phyloP scores from a whole-genome alignment of 1,139 yeast species.

The Magnusiomyces suaveolens region DNA sequence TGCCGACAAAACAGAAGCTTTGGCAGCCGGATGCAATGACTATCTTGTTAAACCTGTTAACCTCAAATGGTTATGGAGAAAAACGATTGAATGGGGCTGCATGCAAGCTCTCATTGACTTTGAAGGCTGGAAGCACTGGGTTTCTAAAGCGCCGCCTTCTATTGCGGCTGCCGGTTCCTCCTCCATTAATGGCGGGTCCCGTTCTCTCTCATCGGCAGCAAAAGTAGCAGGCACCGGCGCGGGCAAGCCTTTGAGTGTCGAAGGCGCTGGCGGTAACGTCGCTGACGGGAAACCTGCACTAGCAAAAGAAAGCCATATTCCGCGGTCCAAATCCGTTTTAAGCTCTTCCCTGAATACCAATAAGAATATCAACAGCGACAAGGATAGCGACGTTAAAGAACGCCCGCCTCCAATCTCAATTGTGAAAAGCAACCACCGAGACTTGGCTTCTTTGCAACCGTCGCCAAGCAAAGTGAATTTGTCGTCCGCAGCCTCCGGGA shows the following conservation, averaged over 20 bases:
- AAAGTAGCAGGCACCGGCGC: not conserved
- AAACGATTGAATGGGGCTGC: slow-evolving; percentile 84
- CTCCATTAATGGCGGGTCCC: not conserved
- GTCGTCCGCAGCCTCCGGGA: not conserved
- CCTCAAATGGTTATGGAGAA: slow-evolving; percentile 85
- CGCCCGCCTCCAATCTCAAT: not conserved
- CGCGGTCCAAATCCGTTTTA: not conserved
- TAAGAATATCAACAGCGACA: not conserved
- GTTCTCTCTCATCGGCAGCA: not conserved
- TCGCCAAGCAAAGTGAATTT: not conserved
- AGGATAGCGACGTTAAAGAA: not conserved
- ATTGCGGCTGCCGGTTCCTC: slow-evolving; percentile 12
- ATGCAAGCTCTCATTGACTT: slow-evolving; percentile 97
- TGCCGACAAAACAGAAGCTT: slow-evolving; percentile 82
- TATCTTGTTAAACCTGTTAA: slow-evolving; percentile 95
- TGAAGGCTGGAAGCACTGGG: slow-evolving; percentile 95
- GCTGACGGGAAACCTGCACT: not conserved
- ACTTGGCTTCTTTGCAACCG: not conserved
- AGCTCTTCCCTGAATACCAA: not conserved
- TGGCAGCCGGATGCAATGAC: slow-evolving; percentile 95
- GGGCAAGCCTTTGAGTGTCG: not conserved
- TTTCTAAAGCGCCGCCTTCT: slow-evolving; percentile 24
- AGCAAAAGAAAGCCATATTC: not conserved
- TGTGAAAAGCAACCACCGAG: not conserved
- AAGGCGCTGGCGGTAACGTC: too few species aligned